Evolutionary conservation across 176 grass and related monocot genomes (phyloP).

Genomic region (Carex pumila): DNA sequence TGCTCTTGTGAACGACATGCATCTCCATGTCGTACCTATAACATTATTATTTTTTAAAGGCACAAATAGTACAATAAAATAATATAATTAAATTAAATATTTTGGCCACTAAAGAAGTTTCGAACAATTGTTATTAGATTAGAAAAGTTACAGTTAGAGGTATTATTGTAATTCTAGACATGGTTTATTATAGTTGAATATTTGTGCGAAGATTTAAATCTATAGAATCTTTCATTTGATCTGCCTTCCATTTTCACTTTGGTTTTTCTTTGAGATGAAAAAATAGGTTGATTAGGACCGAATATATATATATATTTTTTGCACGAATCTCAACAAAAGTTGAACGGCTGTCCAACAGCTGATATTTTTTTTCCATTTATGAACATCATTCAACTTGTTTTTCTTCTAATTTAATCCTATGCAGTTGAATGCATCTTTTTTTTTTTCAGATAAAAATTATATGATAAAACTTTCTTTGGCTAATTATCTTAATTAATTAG

Average conservation of each 20-base stretch:
- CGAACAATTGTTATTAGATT: neutral
- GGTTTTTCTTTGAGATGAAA: neutral
- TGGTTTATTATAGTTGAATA: neutral
- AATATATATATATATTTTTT: no score
- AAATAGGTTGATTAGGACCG: neutral
- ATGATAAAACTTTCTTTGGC: no score
- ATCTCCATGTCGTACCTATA: constrained; percentile 44
- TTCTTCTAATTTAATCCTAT: neutral
- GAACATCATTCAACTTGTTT: neutral
- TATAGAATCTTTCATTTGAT: neutral
- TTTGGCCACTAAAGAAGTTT: neutral
- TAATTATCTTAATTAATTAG: no score
- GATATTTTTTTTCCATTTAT: no score
- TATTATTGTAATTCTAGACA: neutral
- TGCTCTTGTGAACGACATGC: constrained; percentile 52
- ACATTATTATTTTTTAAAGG: neutral
- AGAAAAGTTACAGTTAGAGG: neutral
- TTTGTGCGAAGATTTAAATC: neutral
- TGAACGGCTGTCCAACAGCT: no score
- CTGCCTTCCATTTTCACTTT: neutral
- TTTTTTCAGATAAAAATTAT: neutral
- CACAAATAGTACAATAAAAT: neutral
- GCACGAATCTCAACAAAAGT: neutral
- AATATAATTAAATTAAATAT: neutral
- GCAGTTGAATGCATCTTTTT: neutral